Evolutionary conservation across 192 early-diverging fungal species (phyloP).

Genomic region (Chytriomyces sp.): DNA sequence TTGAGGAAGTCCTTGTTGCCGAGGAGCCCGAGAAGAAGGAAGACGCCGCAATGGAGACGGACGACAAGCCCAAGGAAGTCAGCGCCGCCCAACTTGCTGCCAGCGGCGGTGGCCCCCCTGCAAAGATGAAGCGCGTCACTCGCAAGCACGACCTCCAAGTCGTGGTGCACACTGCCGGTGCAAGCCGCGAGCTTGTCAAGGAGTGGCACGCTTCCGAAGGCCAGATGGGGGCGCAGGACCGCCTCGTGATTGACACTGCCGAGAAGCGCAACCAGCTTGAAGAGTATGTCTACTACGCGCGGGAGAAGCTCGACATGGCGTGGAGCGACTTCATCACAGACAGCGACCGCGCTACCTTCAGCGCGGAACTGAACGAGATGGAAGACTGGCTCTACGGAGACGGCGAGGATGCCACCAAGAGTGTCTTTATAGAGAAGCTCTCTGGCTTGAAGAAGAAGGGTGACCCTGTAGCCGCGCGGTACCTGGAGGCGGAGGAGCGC

Average conservation of each 20-base stretch:
- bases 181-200: constrained; percentile 59
- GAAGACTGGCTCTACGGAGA: constrained; percentile 98
- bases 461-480: constrained; percentile 78
- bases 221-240: constrained; percentile 82
- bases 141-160: constrained; percentile 85
- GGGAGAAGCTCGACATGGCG: constrained; percentile 79
- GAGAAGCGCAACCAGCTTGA: constrained; percentile 92
- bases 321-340: constrained; percentile 78
- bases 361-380: constrained; percentile 66
- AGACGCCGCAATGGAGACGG: constrained; percentile 38
- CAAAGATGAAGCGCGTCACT: constrained; percentile 90
- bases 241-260: constrained; percentile 91
- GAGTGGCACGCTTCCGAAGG: constrained; percentile 78
- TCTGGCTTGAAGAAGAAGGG: constrained; percentile 76
- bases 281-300: constrained; percentile 97
- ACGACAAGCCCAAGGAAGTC: constrained; percentile 21
- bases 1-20: constrained; percentile 77
- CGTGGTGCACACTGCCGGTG: constrained; percentile 59
- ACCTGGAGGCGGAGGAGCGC: constrained; percentile 80
- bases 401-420: constrained; percentile 90
- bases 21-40: constrained; percentile 72
- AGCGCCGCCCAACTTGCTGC: constrained; percentile 1
- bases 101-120: constrained; percentile 31
- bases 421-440: constrained; percentile 83
- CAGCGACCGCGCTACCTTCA: constrained; percentile 68